Conservation (phyloP, 345 rosid species). For the Populus pruinosa region DNA sequence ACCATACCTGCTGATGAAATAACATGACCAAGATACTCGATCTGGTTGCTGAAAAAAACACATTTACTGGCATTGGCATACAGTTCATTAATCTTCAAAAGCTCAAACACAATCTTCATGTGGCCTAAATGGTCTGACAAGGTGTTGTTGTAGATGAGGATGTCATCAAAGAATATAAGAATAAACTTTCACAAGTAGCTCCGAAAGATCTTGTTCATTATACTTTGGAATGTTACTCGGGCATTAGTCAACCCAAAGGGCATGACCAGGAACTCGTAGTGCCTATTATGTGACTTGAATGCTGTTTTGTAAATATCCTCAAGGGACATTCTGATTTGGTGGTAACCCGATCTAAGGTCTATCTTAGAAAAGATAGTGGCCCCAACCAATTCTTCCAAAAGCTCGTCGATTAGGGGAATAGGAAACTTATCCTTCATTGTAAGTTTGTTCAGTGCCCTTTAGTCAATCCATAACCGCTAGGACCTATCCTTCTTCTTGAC, state of each 20-base stretch:
- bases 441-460: too few relatives aligned
- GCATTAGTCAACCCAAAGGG: background rate
- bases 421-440: background rate
- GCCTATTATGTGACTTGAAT: background rate
- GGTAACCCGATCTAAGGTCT: background rate
- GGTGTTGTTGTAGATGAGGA: too few relatives aligned
- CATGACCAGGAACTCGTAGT: background rate
- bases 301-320: background rate
- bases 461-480: too few relatives aligned
- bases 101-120: too few relatives aligned
- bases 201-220: too few relatives aligned
- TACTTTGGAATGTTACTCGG: background rate
- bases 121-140: fast-evolving
- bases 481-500: too few relatives aligned
- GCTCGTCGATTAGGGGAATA: background rate
- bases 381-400: background rate
- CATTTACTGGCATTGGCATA: background rate
- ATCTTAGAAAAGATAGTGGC: background rate
- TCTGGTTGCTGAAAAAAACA: background rate
- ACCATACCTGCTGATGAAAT: background rate
- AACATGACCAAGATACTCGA: background rate
- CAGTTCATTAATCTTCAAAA: too few relatives aligned
- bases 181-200: too few relatives aligned
- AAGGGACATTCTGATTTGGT: background rate
- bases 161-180: too few relatives aligned